A percentile compares a stretch with the other conserved stretches of the same genome.
phyloP scores from a whole-genome alignment of 768 basidiomycete genomes.

The Boletus insuetus region DNA sequence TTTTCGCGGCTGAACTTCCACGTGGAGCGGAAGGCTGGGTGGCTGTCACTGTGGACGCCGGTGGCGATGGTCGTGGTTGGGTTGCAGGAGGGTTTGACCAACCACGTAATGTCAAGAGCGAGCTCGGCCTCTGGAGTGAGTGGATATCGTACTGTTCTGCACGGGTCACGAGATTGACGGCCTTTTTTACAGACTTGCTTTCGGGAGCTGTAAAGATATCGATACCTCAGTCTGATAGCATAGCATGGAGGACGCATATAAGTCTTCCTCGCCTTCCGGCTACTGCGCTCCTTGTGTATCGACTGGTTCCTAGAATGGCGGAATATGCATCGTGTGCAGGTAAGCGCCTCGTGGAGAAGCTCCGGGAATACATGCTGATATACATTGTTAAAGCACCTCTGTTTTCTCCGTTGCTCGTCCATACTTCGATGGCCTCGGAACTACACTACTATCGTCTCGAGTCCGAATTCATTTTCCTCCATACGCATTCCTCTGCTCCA shows the following conservation, averaged over 20 bases:
- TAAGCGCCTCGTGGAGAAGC: conserved; percentile 5
- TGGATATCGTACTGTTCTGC: conserved; percentile 2
- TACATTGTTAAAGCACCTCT: conserved; percentile 41
- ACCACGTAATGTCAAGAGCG: conserved; percentile 30
- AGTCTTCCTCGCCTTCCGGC: conserved; percentile 55
- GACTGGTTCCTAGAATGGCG: conserved; percentile 37
- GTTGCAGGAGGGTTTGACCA: conserved; percentile 53
- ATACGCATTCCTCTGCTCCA: conserved; percentile 67
- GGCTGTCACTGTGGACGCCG: conserved; percentile 49
- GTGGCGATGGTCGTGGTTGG: conserved; percentile 58
- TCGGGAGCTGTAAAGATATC: conserved; percentile 35
- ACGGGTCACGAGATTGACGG: conserved; percentile 6
- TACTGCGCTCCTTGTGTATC: conserved; percentile 66
- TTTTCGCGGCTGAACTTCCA: conserved; percentile 53
- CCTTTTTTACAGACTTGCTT: conserved; percentile 37
- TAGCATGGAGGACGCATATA: conserved; percentile 43
- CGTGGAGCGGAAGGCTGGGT: conserved; percentile 39
- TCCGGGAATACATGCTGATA: conserved; percentile 4
- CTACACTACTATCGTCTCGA: conserved; percentile 64
- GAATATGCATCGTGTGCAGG: conserved; percentile 28
- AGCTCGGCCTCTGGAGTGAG: conserved; percentile 44
- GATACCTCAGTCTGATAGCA: conserved; percentile 25
- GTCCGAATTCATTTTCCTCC: conserved; percentile 41
- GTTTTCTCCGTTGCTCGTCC: conserved; percentile 64
- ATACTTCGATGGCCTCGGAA: conserved; percentile 58